Percentiles rank a stretch among this genome's conserved stretches.
phyloP scores from a whole-genome alignment of 306 rosid genomes.

The Abrus pulchellus region DNA sequence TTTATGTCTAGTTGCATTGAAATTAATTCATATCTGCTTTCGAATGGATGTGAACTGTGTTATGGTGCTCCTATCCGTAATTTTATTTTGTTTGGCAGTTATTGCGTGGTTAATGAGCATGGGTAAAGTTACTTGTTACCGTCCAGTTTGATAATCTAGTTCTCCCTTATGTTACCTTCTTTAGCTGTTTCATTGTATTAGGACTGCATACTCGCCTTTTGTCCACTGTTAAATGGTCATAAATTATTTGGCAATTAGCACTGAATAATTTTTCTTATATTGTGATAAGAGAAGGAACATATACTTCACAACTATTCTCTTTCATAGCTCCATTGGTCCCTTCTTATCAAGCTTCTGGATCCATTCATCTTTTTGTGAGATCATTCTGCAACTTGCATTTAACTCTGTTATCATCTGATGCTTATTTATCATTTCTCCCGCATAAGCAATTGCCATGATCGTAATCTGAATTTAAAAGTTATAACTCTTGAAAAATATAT shows the following conservation, averaged over 20 bases:
- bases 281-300: conserved; percentile 2
- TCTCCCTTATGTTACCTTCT: neutral
- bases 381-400: conserved; percentile 7
- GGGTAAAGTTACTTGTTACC: neutral
- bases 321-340: neutral
- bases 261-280: neutral
- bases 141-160: neutral
- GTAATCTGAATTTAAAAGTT: conserved; percentile 16
- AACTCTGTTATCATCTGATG: neutral
- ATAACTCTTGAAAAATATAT: conserved; percentile 37
- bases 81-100: neutral
- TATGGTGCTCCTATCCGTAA: neutral
- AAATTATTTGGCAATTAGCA: neutral
- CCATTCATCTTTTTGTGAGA: neutral
- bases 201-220: neutral
- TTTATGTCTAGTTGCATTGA: conserved; percentile 13
- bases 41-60: neutral
- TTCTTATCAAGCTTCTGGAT: neutral
- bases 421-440: neutral
- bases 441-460: neutral
- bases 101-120: neutral
- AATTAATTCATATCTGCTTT: neutral
- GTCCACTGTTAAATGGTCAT: neutral
- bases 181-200: conserved; percentile 7
- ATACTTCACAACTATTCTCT: neutral